These are phyloP conservation scores for Cercophora newfieldiana DNA, from an alignment of 495 filamentous ascomycete species.

Conservation along the genomic window DNA sequence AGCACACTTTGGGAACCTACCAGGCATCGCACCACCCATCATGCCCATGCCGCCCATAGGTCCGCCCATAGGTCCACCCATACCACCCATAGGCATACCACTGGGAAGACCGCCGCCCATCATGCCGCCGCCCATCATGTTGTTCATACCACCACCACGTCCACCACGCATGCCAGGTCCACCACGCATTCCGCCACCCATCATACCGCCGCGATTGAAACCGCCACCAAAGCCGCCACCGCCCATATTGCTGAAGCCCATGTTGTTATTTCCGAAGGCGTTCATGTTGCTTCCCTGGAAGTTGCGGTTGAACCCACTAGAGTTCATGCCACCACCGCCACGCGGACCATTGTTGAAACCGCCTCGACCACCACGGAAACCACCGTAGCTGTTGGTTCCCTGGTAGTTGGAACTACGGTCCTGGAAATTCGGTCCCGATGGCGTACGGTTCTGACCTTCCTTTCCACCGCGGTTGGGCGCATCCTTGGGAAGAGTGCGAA, in stretches of 20 bases:
- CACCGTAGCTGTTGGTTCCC: slow-evolving; percentile 29
- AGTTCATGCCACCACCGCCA: slow-evolving; percentile 33
- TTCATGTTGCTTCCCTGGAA: slow-evolving; percentile 39
- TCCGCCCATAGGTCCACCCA: slow-evolving; percentile 33
- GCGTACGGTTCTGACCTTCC: slow-evolving; percentile 53
- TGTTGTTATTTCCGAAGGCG: slow-evolving; percentile 37
- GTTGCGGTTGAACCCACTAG: slow-evolving; percentile 50
- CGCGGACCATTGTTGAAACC: slow-evolving; percentile 33
- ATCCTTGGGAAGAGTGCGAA: slow-evolving; percentile 90
- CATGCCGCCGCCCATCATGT: slow-evolving; percentile 33
- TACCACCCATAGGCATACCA: slow-evolving; percentile 32
- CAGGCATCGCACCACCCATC: slow-evolving; percentile 64
- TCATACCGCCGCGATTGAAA: slow-evolving; percentile 62
- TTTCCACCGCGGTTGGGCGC: slow-evolving; percentile 73
- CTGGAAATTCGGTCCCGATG: slow-evolving; percentile 37
- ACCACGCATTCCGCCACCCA: slow-evolving; percentile 68
- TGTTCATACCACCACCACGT: slow-evolving; percentile 55
- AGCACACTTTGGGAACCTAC: slow-evolving; percentile 30
- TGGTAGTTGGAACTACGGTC: slow-evolving; percentile 40
- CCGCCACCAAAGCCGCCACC: slow-evolving; percentile 61
- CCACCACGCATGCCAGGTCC: slow-evolving; percentile 70
- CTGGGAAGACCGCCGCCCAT: slow-evolving; percentile 4
- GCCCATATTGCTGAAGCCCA: slow-evolving; percentile 59
- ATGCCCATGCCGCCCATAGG: slow-evolving; percentile 63
- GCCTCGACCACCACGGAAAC: slow-evolving; percentile 40